Evolutionary conservation across 83 land plant species (phyloP).

Genomic region (Picea abies): DNA sequence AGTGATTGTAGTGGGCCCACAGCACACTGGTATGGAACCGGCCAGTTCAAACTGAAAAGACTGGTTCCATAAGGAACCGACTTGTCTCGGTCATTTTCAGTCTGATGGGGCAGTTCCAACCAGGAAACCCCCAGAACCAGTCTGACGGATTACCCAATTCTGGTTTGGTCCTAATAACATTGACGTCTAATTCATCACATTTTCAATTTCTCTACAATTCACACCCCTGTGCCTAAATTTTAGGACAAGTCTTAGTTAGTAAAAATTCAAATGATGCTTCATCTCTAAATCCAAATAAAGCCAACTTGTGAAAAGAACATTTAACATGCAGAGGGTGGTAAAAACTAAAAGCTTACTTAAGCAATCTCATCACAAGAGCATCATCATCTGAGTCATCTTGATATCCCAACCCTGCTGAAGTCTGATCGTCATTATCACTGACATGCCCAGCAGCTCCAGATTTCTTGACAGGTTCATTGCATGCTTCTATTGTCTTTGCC

Average conservation of each 20-base stretch:
- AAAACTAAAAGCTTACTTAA: not conserved
- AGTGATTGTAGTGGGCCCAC: too few relatives aligned
- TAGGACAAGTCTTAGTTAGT: not conserved
- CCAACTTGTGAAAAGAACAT: too few relatives aligned
- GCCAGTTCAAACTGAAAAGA: too few relatives aligned
- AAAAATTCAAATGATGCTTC: not conserved
- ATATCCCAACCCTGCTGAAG: not conserved
- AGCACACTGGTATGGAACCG: too few relatives aligned
- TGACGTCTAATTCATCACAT: too few relatives aligned
- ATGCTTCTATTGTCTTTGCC: constrained; percentile 2
- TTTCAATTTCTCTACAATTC: too few relatives aligned
- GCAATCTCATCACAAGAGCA: not conserved
- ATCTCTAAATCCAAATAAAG: not conserved
- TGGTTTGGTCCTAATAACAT: too few relatives aligned
- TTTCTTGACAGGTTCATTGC: not conserved
- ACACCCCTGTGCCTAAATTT: not conserved
- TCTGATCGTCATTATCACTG: constrained; percentile 1
- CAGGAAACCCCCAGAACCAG: too few relatives aligned
- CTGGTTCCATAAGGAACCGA: too few relatives aligned
- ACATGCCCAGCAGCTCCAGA: not conserved
- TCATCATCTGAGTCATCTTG: constrained; percentile 5
- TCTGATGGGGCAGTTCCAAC: too few relatives aligned
- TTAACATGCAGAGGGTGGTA: not conserved
- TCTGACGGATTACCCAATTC: too few relatives aligned
- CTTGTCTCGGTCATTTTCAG: too few relatives aligned